phyloP scores from a whole-genome alignment of 1,284 basidiomycete genomes.

The Ustilago shanxiensis region DNA sequence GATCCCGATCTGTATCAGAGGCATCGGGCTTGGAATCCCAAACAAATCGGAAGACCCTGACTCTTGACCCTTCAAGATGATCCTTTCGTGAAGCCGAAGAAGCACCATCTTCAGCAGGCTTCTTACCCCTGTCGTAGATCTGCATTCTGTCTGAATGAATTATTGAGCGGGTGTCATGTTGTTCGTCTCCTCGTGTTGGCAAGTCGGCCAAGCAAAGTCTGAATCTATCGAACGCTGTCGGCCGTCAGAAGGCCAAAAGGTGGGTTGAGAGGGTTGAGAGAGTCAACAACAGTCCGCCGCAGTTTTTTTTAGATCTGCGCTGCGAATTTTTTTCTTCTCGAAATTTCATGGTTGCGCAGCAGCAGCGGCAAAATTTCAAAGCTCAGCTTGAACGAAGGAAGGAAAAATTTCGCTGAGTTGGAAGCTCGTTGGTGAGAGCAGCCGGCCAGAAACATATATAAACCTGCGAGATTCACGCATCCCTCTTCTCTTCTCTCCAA shows the following conservation, averaged over 20 bases:
- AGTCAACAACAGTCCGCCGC: slow-evolving; percentile 5
- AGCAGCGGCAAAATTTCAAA: slow-evolving; percentile 17
- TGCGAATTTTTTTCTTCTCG: not conserved
- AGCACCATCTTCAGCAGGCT: not conserved
- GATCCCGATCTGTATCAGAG: not conserved
- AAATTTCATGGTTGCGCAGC: slow-evolving; percentile 7
- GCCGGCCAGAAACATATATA: slow-evolving; percentile 44
- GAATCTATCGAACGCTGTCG: not conserved
- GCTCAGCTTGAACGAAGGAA: slow-evolving; percentile 2
- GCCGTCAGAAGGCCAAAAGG: not conserved
- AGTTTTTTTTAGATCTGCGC: slow-evolving; percentile 15
- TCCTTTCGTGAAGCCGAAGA: not conserved
- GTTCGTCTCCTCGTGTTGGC: not conserved
- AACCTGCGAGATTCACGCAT: slow-evolving; percentile 27
- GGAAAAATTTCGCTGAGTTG: slow-evolving; percentile 18
- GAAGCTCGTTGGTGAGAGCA: not conserved
- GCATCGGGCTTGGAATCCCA: no score
- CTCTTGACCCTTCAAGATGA: not conserved
- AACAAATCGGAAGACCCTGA: not conserved
- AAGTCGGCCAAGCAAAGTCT: not conserved
- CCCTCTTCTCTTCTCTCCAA: slow-evolving; percentile 47
- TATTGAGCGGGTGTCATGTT: not conserved
- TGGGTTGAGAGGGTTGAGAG: not conserved
- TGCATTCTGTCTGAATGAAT: no score
- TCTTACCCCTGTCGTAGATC: not conserved